Evolutionary conservation across 352 stramenopile species (phyloP).

Genomic region (Pythium graminicola): DNA sequence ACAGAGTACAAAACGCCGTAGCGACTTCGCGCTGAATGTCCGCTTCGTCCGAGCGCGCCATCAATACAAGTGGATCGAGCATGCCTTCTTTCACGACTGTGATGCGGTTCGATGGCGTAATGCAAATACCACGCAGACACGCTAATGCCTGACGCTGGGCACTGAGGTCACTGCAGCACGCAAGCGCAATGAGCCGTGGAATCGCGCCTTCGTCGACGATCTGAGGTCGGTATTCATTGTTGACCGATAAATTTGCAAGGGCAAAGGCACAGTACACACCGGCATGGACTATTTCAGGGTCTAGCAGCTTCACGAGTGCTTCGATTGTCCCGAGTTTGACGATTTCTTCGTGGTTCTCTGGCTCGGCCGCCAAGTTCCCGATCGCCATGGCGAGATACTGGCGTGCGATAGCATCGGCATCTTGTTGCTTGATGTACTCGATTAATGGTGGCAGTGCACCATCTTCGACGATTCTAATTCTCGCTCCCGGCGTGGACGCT

Average conservation of each 20-base stretch:
- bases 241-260: slow-evolving; percentile 92
- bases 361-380: slow-evolving; percentile 93
- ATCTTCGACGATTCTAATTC: slow-evolving; percentile 92
- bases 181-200: slow-evolving; percentile 90
- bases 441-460: slow-evolving; percentile 85
- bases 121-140: slow-evolving; percentile 91
- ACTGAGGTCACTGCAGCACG: slow-evolving; percentile 91
- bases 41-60: slow-evolving; percentile 90
- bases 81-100: slow-evolving; percentile 91
- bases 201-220: slow-evolving; percentile 93
- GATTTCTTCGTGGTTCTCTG: slow-evolving; percentile 93
- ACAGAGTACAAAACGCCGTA: slow-evolving; percentile 92
- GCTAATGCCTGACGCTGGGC: slow-evolving; percentile 90
- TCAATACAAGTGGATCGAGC: slow-evolving; percentile 93
- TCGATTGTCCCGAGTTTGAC: slow-evolving; percentile 87
- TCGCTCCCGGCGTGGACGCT: slow-evolving; percentile 78
- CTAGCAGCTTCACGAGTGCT: slow-evolving; percentile 89
- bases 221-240: slow-evolving; percentile 87
- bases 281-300: slow-evolving; percentile 80
- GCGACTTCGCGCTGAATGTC: slow-evolving; percentile 91
- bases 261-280: slow-evolving; percentile 91
- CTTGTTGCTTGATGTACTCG: slow-evolving; percentile 84
- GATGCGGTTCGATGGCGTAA: slow-evolving; percentile 84
- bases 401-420: slow-evolving; percentile 87
- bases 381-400: slow-evolving; percentile 95